Base-by-base conservation (phyloP, 2,329 filamentous ascomycete species). In the Mycosphaerelloides madeirae region DNA sequence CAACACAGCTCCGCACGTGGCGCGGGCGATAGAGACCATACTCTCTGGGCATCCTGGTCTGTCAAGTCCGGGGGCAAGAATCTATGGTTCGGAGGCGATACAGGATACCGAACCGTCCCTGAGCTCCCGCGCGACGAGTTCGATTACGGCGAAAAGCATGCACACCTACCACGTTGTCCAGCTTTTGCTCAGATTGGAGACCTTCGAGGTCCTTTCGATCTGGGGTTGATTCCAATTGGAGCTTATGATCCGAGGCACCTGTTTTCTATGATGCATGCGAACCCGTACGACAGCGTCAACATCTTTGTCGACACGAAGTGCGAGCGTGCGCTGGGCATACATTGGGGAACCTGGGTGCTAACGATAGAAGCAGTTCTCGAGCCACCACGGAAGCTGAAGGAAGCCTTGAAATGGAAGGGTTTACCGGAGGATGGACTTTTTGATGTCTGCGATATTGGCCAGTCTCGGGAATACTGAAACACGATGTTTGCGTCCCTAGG, bases 221-320 rank as follows among this genome's bases (percentile, higher is more conserved):
- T 97, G 6, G 91, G 91, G 0, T 70, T 96, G 43, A 93, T 97
- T 53, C 91, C 91, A 31, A 96, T 97, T 55, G 91, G 91, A 41
- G 91, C 90, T 2, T 96, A 96, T 66, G 74, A 79, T 47, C 86
- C 85, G 0, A 75, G 86, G 18, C 76, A 66, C 57, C 66, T 93
- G 50, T 90, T 93, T 73, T 88, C 83, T 36, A 72, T 81, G 15
- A 83, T 94, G 76, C 91, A 97, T 64, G 84, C 86, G 6, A 86
- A 94, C 63, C 91, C 91, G 0, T 83, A 81, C 54, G 91, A 97
- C 63, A 79, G 84, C 0, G 89, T 95, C 29, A 87, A 93, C 58
- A 95, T 97, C 56, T 95, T 95, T 66, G 66, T 74, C 6, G 90
- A 96, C 57, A 94, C 87, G 1, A 77, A 77, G 55, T 96, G 90